Conservation (phyloP, 2,329 filamentous ascomycete genomes). For the Exophiala dermatitidis region DNA sequence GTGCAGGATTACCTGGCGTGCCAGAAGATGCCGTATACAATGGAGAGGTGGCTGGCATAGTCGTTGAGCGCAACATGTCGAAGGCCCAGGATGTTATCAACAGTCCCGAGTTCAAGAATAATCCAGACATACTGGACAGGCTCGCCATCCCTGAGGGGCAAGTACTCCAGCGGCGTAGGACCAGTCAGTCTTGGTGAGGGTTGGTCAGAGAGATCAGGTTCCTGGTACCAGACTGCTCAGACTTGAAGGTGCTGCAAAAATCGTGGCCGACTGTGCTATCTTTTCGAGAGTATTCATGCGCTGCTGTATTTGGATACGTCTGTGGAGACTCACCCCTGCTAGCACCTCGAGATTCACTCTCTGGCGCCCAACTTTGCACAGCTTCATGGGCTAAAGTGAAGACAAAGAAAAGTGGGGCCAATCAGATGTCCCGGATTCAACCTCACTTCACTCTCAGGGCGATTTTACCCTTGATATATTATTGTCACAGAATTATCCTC, state of each 20-base stretch:
- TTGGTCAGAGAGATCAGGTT: neutral
- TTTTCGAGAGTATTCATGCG: neutral
- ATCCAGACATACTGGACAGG: conserved; percentile 28
- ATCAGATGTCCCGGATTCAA: too few relatives aligned
- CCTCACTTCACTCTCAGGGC: too few relatives aligned
- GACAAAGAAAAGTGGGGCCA: too few relatives aligned
- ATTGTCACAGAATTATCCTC: too few relatives aligned
- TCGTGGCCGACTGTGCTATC: neutral
- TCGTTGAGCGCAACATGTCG: conserved; percentile 31
- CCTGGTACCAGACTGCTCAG: too few relatives aligned
- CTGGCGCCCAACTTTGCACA: too few relatives aligned
- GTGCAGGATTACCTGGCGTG: conserved; percentile 3
- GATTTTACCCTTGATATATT: too few relatives aligned
- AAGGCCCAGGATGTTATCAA: conserved; percentile 28
- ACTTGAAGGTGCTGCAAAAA: too few relatives aligned
- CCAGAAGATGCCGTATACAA: conserved; percentile 7
- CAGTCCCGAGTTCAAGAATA: conserved; percentile 25
- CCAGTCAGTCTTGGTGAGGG: conserved; percentile 22
- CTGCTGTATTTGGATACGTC: too few relatives aligned
- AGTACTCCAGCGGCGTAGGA: conserved; percentile 23
- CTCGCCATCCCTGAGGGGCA: conserved; percentile 27
- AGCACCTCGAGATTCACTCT: too few relatives aligned
- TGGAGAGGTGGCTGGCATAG: conserved; percentile 22
- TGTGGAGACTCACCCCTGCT: too few relatives aligned
- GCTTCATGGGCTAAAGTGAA: too few relatives aligned